Percentiles rank a stretch among this genome's conserved stretches.
phyloP scores from a whole-genome alignment of 257 asterid species.

The Rehmannia glutinosa region DNA sequence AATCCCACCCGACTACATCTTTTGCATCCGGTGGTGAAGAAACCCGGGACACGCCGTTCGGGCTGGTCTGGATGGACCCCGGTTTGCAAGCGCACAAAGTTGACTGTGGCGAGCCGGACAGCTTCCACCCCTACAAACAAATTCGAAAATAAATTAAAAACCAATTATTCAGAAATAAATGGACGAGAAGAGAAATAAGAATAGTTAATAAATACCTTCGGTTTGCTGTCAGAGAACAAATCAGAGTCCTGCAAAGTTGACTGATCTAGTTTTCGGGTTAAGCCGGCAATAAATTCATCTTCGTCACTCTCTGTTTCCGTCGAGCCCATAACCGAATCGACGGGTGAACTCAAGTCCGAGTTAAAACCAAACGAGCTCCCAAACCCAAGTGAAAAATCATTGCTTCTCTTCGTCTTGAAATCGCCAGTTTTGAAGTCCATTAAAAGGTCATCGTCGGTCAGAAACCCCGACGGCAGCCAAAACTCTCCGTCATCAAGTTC shows the following conservation, averaged over 20 bases:
- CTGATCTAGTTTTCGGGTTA: slow-evolving; percentile 34
- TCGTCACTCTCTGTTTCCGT: slow-evolving; percentile 72
- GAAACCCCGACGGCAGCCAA: slow-evolving; percentile 51
- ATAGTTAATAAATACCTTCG: slow-evolving; percentile 26
- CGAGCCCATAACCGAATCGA: slow-evolving; percentile 52
- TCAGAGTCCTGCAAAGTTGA: slow-evolving; percentile 33
- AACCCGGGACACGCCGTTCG: slow-evolving; percentile 32
- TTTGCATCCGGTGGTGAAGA: slow-evolving; percentile 39
- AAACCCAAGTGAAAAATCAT: slow-evolving; percentile 18
- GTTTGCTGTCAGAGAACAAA: slow-evolving; percentile 13
- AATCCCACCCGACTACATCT: slow-evolving; percentile 31
- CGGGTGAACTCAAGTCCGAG: slow-evolving; percentile 70
- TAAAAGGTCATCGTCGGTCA: slow-evolving; percentile 45
- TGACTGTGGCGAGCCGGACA: slow-evolving; percentile 75
- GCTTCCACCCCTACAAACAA: slow-evolving; percentile 29
- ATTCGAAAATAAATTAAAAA: not conserved
- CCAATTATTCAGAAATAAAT: not conserved
- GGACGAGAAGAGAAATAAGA: too few species aligned
- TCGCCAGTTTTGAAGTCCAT: slow-evolving; percentile 25
- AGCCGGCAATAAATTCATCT: slow-evolving; percentile 50
- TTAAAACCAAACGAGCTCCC: slow-evolving; percentile 18
- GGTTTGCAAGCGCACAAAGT: slow-evolving; percentile 51
- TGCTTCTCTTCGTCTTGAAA: not conserved
- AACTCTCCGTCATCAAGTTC: slow-evolving; percentile 47
- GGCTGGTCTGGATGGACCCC: slow-evolving; percentile 43